phyloP scores from a whole-genome alignment of 345 rosid species.

The Eucalyptus dawsonii region DNA sequence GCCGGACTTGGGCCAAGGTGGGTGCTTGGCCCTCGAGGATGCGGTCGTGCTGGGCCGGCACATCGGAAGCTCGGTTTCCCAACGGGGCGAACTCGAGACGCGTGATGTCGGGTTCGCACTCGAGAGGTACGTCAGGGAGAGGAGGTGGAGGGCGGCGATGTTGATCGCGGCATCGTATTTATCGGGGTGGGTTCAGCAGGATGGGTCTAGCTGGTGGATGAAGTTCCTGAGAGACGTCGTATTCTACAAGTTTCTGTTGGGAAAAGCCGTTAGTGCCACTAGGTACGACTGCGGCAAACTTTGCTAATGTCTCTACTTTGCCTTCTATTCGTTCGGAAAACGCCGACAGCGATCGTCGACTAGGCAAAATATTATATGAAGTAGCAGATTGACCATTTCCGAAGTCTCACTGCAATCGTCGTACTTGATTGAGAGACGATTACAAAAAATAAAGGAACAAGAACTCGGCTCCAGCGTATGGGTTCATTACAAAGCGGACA shows the following conservation, averaged over 20 bases:
- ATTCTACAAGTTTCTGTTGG: background rate
- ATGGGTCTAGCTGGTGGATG: conserved; percentile 12
- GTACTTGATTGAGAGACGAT: no score
- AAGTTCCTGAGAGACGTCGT: conserved; percentile 9
- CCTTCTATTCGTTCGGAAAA: background rate
- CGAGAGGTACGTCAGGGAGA: conserved; percentile 7
- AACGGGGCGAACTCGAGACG: background rate
- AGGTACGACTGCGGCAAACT: conserved; percentile 25
- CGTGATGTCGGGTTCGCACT: background rate
- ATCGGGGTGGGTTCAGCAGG: conserved; percentile 26
- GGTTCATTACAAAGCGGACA: background rate
- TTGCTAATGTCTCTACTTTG: background rate
- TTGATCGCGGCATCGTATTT: conserved; percentile 9
- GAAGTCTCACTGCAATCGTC: background rate
- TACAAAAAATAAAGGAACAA: background rate
- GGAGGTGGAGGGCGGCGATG: conserved; percentile 16
- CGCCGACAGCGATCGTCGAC: background rate
- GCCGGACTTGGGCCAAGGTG: conserved; percentile 40
- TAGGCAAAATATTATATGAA: background rate
- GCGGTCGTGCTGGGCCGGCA: conserved; percentile 24
- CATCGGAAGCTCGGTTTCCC: conserved; percentile 1
- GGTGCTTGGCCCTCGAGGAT: conserved; percentile 25
- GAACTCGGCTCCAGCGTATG: background rate
- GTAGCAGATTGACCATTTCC: background rate
- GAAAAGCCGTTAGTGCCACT: background rate